These are phyloP conservation scores for Erigeron canadensis DNA, from an alignment of 129 eudicot species.

Conservation along the genomic window DNA sequence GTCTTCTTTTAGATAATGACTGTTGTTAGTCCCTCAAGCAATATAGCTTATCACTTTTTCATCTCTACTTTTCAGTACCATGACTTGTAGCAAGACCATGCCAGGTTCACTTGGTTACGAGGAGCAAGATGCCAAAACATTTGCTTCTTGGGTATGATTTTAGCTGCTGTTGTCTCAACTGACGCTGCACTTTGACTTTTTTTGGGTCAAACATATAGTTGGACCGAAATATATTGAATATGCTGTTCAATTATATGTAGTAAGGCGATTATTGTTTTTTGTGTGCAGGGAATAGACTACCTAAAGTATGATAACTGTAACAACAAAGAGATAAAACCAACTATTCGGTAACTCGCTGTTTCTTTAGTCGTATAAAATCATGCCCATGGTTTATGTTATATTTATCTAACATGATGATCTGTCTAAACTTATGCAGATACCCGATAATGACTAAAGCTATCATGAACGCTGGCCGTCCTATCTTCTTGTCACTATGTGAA, in stretches of 20 bases:
- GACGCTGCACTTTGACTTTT: conserved; percentile 14
- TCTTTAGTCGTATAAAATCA: not conserved
- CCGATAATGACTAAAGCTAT: conserved; percentile 91
- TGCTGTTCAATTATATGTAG: not conserved
- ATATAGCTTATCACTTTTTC: not conserved
- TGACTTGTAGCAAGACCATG: conserved; percentile 78
- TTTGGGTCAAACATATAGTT: conserved; percentile 18
- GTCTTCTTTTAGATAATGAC: not conserved
- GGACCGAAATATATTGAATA: not conserved
- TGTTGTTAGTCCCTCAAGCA: not conserved
- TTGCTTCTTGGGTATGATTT: conserved; percentile 81
- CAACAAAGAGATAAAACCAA: conserved; percentile 70
- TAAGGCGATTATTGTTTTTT: not conserved
- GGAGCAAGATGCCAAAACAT: conserved; percentile 81
- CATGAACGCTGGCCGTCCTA: conserved; percentile 76
- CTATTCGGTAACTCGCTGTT: conserved; percentile 47
- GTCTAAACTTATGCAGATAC: conserved; percentile 44
- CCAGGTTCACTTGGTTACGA: conserved; percentile 96
- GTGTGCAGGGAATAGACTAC: conserved; percentile 82
- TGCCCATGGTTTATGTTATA: not conserved
- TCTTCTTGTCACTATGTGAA: conserved; percentile 85
- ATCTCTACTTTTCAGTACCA: conserved; percentile 44
- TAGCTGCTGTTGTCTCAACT: not conserved
- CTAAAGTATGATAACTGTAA: conserved; percentile 90
- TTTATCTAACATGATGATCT: conserved; percentile 1